A percentile compares a stretch with the other conserved stretches of the same genome.
phyloP scores from a whole-genome alignment of 225 moss, liverwort and hornwort genomes.

The Anthoceros angustus region DNA sequence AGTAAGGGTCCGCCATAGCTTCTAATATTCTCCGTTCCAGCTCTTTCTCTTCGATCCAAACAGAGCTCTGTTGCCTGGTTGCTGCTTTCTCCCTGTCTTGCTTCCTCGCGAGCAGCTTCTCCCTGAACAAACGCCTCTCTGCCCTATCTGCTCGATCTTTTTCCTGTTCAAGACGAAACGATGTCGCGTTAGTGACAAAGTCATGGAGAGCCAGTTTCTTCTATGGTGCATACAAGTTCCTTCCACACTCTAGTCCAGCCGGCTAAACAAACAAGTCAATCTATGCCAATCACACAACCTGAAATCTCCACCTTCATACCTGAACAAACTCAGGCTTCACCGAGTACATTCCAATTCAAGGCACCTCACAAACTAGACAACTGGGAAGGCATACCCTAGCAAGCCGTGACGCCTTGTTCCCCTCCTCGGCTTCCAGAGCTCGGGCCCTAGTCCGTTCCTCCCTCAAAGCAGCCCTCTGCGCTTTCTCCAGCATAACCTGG shows the following conservation, averaged over 20 bases:
- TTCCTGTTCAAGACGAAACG: slow-evolving; percentile 29
- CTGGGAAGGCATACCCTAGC: slow-evolving; percentile 25
- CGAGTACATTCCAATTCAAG: not conserved
- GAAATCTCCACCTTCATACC: too few relatives aligned
- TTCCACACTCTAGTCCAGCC: too few relatives aligned
- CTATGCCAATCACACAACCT: too few relatives aligned
- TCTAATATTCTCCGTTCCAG: slow-evolving; percentile 80
- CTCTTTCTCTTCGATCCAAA: slow-evolving; percentile 89
- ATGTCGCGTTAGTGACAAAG: not conserved
- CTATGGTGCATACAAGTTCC: not conserved
- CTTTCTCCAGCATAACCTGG: slow-evolving; percentile 40
- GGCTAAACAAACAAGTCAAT: too few relatives aligned
- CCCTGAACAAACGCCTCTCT: slow-evolving; percentile 44
- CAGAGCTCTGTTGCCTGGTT: slow-evolving; percentile 63
- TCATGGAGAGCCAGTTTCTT: not conserved
- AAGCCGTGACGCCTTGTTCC: slow-evolving; percentile 33
- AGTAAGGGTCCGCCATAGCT: slow-evolving; percentile 78
- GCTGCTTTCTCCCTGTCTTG: slow-evolving; percentile 33
- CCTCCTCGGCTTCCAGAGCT: slow-evolving; percentile 55
- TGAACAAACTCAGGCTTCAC: not conserved
- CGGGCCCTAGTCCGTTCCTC: slow-evolving; percentile 27
- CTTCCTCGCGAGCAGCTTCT: slow-evolving; percentile 46
- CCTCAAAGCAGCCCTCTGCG: slow-evolving; percentile 22
- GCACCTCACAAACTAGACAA: not conserved
- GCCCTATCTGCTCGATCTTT: slow-evolving; percentile 57